Evolutionary conservation across 1,284 basidiomycete species (phyloP), one percentile per base, ranked within the genome.

Genomic region (Leccinum solheimii): DNA sequence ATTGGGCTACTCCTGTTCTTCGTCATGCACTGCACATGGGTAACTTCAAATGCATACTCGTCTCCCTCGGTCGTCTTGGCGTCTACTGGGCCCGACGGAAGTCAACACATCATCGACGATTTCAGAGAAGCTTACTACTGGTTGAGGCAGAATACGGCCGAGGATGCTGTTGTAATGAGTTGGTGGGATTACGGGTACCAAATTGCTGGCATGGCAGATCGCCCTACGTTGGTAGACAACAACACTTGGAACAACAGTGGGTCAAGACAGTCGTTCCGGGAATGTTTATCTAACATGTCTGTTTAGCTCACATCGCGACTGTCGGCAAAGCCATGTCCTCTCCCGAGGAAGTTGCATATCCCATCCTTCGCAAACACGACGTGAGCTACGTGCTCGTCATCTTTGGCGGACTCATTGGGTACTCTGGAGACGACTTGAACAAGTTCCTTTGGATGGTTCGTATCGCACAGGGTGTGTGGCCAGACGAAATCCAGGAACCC

Each of bases 101-200:
- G 86, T 61, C 90, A 94, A 72, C 89, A 95, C 76, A 95, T 99
- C 72, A 99, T 99, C 72, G 97, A 99, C 76, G 97, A 99, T 78
- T 99, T 98, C 88, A 86, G 97, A 63, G 97, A 99, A 80, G 97
- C 97, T n/a, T 99, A 99, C 76, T 98, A 99, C 77, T 99, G 97
- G 97, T 79, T 99, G 57, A 85, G 96, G 61, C 92, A 97, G 78
- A 99, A 99, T 80, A 99, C 97, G 2, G 83, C 90, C 3, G 81
- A 94, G 75, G 90, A 94, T 67, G 88, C 95, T 13, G 96, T 98
- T 52, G 88, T 99, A 43, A 97, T 97, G 94, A 95, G 92, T 67
- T 99, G 97, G 97, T 99, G 97, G 97, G 97, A 99, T 79, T 99
- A 99, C 71, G 97, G 97, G 21, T 99, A 99, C 76, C 97, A 99